Evolutionary conservation across 2,329 filamentous ascomycete genomes (phyloP), one percentile per base, ranked within the genome.

Genomic region (Alternaria sp.): DNA sequence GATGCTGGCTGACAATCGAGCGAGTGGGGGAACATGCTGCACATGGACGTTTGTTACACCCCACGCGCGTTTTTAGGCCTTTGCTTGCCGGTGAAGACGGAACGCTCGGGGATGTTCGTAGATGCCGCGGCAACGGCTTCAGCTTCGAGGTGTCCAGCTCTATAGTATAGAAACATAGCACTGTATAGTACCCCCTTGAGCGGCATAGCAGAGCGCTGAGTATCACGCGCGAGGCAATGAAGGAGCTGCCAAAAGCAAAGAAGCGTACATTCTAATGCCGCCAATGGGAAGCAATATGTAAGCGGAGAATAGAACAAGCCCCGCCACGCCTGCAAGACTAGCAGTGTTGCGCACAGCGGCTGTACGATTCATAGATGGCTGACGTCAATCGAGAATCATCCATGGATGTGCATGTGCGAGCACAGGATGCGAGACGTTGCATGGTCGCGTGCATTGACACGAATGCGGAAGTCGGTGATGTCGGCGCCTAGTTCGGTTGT

Each of bases 1-100:
- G 57, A 58, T 57, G 61, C 47, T 68, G 59, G 63, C 59, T 70
- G 61, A 61, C 56, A 57, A 44, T 58, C 24, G 62, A 55, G 61
- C 63, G 57, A 36, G 69, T 69, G 69, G 57, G 63, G 51, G 57
- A 58, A 26, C 47, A 60, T 30, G 57, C 62, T 58, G 52, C 59
- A 64, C 62, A 63, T 64, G 57, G 59, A 46, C 48, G 54, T 51
- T 44, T 47, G 49, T 60, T 46, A 55, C 52, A 32, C 46, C 30
- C 46, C 46, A 48, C 46, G 46, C 30, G 18, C 30, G 18, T 36
- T 36, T 18, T 36, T 6, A 67, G 55, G 51, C 55, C 47, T 54
- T 56, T 46, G 59, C 51, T 59, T 61, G 57, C 61, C 61, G 55
- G 54, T 54, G 58, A 56, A 42, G 56, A 30, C 55, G 34, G 49